Evolutionary conservation across 2,329 filamentous ascomycete genomes (phyloP).

Genomic region (Cladobotryum protrusum): DNA sequence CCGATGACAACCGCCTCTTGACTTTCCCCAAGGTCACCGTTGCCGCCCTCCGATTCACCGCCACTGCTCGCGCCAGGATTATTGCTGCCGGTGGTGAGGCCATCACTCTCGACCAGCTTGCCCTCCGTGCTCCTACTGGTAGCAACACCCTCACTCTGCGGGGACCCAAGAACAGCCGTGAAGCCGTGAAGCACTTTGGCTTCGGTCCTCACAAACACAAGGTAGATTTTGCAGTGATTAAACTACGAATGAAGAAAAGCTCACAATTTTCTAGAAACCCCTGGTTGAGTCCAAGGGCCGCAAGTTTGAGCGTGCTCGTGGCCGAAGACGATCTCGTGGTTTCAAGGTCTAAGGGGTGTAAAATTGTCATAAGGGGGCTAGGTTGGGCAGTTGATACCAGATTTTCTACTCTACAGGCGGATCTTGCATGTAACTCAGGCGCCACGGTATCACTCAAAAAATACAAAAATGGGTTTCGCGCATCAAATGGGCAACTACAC

Average conservation of each 20-base stretch:
- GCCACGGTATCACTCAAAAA: conserved; percentile 39
- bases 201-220: conserved; percentile 98
- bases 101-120: conserved; percentile 95
- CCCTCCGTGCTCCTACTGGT: conserved; percentile 88
- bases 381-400: conserved; percentile 23
- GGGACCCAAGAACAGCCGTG: conserved; percentile 95
- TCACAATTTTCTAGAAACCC: conserved; percentile 63
- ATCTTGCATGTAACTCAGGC: conserved; percentile 40
- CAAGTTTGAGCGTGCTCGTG: conserved; percentile 99
- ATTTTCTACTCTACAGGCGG: conserved; percentile 27
- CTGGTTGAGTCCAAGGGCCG: conserved; percentile 97
- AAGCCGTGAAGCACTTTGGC: conserved; percentile 99
- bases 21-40: conserved; percentile 87
- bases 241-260: background rate
- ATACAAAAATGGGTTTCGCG: conserved; percentile 28
- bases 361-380: conserved; percentile 16
- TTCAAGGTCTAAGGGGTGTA: conserved; percentile 90
- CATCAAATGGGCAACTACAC: conserved; percentile 11
- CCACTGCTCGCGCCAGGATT: conserved; percentile 91
- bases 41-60: conserved; percentile 93
- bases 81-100: conserved; percentile 88
- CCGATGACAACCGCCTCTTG: conserved; percentile 93
- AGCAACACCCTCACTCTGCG: conserved; percentile 95
- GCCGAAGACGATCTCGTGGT: conserved; percentile 94
- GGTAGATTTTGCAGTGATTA: conserved; percentile 44